Evolutionary conservation across 257 asterid species (phyloP).

Genomic region (Lycium ferocissimum): DNA sequence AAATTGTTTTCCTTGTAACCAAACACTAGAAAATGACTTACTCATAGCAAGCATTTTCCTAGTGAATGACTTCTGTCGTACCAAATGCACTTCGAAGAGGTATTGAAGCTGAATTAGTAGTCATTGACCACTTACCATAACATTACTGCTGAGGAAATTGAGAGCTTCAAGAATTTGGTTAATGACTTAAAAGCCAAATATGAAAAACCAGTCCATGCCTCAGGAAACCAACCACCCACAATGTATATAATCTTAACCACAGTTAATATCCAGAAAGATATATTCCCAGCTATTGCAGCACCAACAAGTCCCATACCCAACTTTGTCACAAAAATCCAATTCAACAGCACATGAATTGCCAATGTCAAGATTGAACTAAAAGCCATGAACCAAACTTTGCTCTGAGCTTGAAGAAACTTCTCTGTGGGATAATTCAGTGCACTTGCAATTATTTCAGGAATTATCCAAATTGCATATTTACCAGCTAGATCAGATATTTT

Average conservation of each 20-base stretch:
- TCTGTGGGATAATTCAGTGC: slow-evolving; percentile 41
- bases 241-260: slow-evolving; percentile 33
- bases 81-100: background rate
- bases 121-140: slow-evolving; percentile 42
- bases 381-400: slow-evolving; percentile 44
- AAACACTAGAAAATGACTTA: background rate
- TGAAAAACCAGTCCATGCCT: slow-evolving; percentile 51
- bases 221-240: slow-evolving; percentile 40
- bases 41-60: background rate
- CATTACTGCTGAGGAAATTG: slow-evolving; percentile 47
- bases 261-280: slow-evolving; percentile 40
- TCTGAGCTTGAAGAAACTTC: slow-evolving; percentile 46
- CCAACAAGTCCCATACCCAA: slow-evolving; percentile 39
- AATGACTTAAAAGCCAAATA: slow-evolving; percentile 39
- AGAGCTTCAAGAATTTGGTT: slow-evolving; percentile 41
- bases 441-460: slow-evolving; percentile 40
- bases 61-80: background rate
- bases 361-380: slow-evolving; percentile 28
- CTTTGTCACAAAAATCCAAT: slow-evolving; percentile 42
- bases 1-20: background rate
- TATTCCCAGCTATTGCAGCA: slow-evolving; percentile 41
- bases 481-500: slow-evolving; percentile 43
- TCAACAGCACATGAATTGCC: slow-evolving; percentile 38
- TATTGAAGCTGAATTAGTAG: background rate
- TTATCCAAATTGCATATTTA: slow-evolving; percentile 30